Conservation (phyloP, 1,139 yeast genomes). For the Blastobotrys persicus region DNA sequence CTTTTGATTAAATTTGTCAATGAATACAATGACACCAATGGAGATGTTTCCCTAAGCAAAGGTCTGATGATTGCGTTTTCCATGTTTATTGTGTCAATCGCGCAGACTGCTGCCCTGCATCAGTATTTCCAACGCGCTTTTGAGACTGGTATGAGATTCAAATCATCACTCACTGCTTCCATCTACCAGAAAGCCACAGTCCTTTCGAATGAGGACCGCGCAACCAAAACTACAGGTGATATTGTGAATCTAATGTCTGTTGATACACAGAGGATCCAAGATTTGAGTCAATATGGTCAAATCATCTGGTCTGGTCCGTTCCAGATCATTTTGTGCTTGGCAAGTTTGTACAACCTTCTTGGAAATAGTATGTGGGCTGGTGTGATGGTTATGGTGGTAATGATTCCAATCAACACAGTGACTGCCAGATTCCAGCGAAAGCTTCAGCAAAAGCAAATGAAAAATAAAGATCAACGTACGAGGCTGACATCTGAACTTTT, state of each 20-base stretch:
- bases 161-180: slow-evolving; percentile 73
- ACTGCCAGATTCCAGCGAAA: slow-evolving; percentile 72
- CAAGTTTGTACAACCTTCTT: slow-evolving; percentile 68
- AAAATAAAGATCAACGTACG: slow-evolving; percentile 59
- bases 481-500: slow-evolving; percentile 63
- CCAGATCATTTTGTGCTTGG: slow-evolving; percentile 77
- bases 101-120: slow-evolving; percentile 83
- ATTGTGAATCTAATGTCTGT: slow-evolving; percentile 96
- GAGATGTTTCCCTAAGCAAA: slow-evolving; percentile 52
- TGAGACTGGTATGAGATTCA: slow-evolving; percentile 87
- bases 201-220: slow-evolving; percentile 81
- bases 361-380: slow-evolving; percentile 99
- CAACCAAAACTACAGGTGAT: slow-evolving; percentile 86
- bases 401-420: slow-evolving; percentile 80
- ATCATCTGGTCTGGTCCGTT: slow-evolving; percentile 96
- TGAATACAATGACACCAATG: slow-evolving; percentile 50
- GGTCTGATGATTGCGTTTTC: slow-evolving; percentile 81
- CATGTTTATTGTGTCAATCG: slow-evolving; percentile 79
- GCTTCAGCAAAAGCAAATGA: slow-evolving; percentile 79
- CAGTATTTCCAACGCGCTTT: slow-evolving; percentile 90
- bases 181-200: slow-evolving; percentile 78
- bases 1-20: slow-evolving; percentile 77
- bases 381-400: slow-evolving; percentile 72
- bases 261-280: slow-evolving; percentile 92
- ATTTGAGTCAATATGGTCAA: slow-evolving; percentile 80